These are phyloP conservation scores for Diaporthe sp. DNA, from an alignment of 2,329 filamentous ascomycete genomes.

Conservation along the genomic window DNA sequence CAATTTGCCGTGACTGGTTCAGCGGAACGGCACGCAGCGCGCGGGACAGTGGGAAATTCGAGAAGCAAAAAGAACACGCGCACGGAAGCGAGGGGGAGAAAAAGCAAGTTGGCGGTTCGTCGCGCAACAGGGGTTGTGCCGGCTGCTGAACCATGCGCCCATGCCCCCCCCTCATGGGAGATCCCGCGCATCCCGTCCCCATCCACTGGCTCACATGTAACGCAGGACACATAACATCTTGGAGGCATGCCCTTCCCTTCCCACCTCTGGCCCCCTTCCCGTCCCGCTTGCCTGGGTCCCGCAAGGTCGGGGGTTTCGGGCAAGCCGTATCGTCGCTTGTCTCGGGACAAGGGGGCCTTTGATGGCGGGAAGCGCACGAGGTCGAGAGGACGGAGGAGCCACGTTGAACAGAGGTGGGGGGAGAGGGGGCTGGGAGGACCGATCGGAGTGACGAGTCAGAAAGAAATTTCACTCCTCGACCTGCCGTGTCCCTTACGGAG, in stretches of 20 bases:
- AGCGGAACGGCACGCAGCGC: conserved; percentile 35
- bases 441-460: conserved; percentile 30
- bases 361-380: neutral
- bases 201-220: conserved; percentile 22
- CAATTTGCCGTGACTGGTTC: conserved; percentile 32
- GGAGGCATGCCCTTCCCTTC: neutral
- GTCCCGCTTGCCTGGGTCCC: conserved; percentile 20
- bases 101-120: conserved; percentile 29
- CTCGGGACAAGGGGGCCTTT: conserved; percentile 19
- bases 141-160: conserved; percentile 19
- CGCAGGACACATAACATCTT: conserved; percentile 15
- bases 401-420: conserved; percentile 19
- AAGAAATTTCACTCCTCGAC: neutral
- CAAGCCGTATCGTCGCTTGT: conserved; percentile 32
- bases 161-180: conserved; percentile 28
- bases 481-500: neutral
- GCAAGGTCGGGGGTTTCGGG: conserved; percentile 34
- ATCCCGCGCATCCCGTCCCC: conserved; percentile 19
- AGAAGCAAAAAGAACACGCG: conserved; percentile 14
- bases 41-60: conserved; percentile 30
- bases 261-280: conserved; percentile 2
- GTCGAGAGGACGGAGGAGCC: conserved; percentile 7
- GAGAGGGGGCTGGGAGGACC: neutral
- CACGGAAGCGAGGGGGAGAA: conserved; percentile 16
- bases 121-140: conserved; percentile 26